Percentiles rank a stretch among this genome's conserved stretches.
Conservation (phyloP, 2,329 filamentous ascomycete genomes). For the Metarhizium humberi region DNA sequence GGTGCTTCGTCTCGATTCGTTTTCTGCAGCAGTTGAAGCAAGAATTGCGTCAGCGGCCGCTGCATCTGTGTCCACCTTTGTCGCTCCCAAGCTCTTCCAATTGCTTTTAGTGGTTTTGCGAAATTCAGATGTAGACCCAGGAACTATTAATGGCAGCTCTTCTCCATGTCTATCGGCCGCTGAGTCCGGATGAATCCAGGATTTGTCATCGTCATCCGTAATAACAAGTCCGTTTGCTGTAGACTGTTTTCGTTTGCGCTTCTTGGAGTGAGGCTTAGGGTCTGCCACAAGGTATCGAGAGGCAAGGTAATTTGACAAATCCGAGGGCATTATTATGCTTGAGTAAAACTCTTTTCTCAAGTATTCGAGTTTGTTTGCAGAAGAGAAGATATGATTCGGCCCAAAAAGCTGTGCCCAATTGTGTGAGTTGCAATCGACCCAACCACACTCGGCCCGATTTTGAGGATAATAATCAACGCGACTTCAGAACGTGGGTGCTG, state of each 20-base stretch:
- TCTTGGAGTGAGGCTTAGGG: conserved; percentile 45
- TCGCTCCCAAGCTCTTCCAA: conserved; percentile 63
- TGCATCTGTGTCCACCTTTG: conserved; percentile 18
- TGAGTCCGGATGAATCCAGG: conserved; percentile 29
- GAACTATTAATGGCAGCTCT: conserved; percentile 41
- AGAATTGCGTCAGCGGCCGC: conserved; percentile 69
- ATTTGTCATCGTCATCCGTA: conserved; percentile 52
- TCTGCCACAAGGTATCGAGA: conserved; percentile 72
- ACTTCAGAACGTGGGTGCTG: no score
- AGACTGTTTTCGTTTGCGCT: conserved; percentile 52
- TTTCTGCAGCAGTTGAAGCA: conserved; percentile 60
- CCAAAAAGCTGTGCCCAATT: not conserved
- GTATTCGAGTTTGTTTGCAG: not conserved
- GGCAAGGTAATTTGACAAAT: conserved; percentile 77
- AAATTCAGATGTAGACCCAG: conserved; percentile 51
- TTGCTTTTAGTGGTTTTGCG: conserved; percentile 67
- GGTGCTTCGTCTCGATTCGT: conserved; percentile 36
- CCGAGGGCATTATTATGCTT: conserved; percentile 37
- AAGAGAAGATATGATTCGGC: no score
- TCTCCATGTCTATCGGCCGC: conserved; percentile 27
- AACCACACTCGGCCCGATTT: not conserved
- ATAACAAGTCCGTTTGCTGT: conserved; percentile 48
- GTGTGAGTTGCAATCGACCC: no score
- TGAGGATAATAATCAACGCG: not conserved
- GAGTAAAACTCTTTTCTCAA: not conserved